Percentiles rank a stretch among this genome's conserved stretches.
Conservation (phyloP, 176 grass and related monocot species). For the Avena insularis region DNA sequence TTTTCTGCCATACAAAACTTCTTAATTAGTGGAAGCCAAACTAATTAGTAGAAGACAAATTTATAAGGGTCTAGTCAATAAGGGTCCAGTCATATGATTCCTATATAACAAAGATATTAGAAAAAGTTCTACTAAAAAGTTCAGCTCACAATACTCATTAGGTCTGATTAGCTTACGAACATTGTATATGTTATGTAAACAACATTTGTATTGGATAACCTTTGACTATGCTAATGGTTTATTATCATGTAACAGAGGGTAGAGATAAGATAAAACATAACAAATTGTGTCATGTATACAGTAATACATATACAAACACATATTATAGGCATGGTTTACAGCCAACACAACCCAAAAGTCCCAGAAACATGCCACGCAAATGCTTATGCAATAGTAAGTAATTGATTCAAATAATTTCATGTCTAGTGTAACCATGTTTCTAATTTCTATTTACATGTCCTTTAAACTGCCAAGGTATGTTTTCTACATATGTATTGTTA, state of each 20-base stretch:
- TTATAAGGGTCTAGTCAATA: background rate
- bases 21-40: too few relatives aligned
- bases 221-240: background rate
- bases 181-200: background rate
- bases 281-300: background rate
- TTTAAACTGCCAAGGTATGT: background rate
- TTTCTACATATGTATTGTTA: background rate
- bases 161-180: conserved; percentile 1
- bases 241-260: background rate
- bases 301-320: background rate
- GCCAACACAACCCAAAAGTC: background rate
- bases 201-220: background rate
- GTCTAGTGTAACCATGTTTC: background rate
- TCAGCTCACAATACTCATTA: background rate
- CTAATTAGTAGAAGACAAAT: too few relatives aligned
- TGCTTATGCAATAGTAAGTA: background rate
- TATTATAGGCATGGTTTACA: conserved; percentile 11
- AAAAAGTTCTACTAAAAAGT: background rate
- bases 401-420: conserved; percentile 19
- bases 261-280: background rate
- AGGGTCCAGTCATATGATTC: conserved; percentile 21
- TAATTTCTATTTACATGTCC: background rate
- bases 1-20: too few relatives aligned
- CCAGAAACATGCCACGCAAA: background rate
- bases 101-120: background rate